A percentile compares a stretch with the other conserved stretches of the same genome.
Conservation (phyloP, 2,329 filamentous ascomycete genomes). For the Claviceps purpurea region DNA sequence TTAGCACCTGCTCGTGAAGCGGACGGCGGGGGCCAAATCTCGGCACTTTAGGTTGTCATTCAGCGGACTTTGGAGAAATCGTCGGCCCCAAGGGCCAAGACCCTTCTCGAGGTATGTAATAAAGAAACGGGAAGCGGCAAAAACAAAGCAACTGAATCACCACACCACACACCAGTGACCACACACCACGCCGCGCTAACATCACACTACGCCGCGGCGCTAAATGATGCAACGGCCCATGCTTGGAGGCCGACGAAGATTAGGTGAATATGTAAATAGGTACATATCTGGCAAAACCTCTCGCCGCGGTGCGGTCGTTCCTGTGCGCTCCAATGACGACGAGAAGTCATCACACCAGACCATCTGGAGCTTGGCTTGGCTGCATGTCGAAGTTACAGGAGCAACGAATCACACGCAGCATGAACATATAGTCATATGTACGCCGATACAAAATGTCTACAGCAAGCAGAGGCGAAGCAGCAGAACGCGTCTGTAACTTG, state of each 20-base stretch:
- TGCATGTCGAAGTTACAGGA: background rate
- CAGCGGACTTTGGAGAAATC: background rate
- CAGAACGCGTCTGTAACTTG: background rate
- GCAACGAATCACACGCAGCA: background rate
- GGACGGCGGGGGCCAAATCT: background rate
- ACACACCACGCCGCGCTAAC: background rate
- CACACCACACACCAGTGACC: background rate
- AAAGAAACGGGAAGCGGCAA: background rate
- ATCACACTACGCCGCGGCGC: background rate
- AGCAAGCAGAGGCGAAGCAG: background rate
- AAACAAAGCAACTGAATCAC: background rate
- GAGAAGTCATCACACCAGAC: background rate
- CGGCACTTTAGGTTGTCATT: background rate
- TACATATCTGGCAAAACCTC: too few relatives aligned
- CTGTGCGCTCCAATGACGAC: background rate
- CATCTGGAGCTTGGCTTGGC: background rate
- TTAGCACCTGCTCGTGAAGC: conserved; percentile 2
- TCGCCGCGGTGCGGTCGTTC: background rate
- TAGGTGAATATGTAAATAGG: too few relatives aligned
- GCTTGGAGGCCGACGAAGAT: too few relatives aligned
- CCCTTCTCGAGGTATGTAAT: too few relatives aligned
- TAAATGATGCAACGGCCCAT: background rate
- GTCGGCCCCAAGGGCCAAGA: background rate
- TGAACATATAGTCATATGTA: background rate
- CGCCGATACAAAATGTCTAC: too few relatives aligned